These are phyloP conservation scores for Limnanthes douglasii DNA, from an alignment of 345 rosid genomes.

Conservation along the genomic window DNA sequence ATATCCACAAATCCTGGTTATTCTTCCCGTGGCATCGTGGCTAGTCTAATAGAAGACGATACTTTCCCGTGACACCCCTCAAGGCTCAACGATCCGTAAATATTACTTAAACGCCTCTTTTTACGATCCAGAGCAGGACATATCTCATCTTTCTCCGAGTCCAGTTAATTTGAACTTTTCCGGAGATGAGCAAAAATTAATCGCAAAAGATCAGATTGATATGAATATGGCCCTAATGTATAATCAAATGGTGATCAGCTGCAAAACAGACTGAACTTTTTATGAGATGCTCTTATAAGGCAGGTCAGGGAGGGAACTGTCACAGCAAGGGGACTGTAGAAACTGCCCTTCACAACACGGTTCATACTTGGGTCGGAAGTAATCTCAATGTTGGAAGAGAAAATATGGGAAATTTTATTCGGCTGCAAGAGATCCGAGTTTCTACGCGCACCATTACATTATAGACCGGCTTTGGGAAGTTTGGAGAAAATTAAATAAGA, in stretches of 20 bases:
- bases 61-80: slow-evolving; percentile 10
- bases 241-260: slow-evolving; percentile 9
- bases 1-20: slow-evolving; percentile 5
- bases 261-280: not conserved
- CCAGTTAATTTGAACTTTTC: not conserved
- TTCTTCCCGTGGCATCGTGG: slow-evolving; percentile 10
- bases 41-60: slow-evolving; percentile 4
- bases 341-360: slow-evolving; percentile 4
- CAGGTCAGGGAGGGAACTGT: not conserved
- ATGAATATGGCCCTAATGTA: too few relatives aligned
- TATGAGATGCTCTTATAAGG: too few relatives aligned
- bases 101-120: not conserved
- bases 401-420: too few relatives aligned
- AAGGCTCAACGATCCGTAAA: not conserved
- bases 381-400: slow-evolving; percentile 1
- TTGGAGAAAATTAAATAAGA: slow-evolving; percentile 4
- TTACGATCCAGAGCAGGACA: not conserved
- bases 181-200: not conserved
- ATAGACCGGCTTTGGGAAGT: slow-evolving; percentile 14
- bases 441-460: slow-evolving; percentile 12
- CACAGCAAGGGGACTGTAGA: slow-evolving; percentile 4
- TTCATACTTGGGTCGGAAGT: slow-evolving; percentile 11
- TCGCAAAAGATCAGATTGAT: not conserved
- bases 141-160: slow-evolving; percentile 2
- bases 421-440: too few relatives aligned